phyloP scores from a whole-genome alignment of 305 asterid genomes.

The Rubia peregrina region DNA sequence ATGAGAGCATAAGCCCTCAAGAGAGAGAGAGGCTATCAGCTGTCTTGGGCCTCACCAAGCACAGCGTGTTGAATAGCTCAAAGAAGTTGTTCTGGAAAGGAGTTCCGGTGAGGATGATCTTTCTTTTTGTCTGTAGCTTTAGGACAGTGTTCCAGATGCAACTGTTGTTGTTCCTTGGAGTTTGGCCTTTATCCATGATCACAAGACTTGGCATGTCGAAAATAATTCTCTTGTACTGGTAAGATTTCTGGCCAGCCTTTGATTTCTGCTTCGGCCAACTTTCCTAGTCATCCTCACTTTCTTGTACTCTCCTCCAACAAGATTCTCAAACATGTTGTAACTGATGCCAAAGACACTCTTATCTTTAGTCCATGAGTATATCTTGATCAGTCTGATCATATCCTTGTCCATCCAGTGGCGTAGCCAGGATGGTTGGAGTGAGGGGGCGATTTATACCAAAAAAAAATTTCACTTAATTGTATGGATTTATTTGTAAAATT shows the following conservation, averaged over 20 bases:
- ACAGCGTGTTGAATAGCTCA: slow-evolving; percentile 65
- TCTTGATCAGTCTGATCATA: slow-evolving; percentile 29
- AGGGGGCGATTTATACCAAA: too few relatives aligned
- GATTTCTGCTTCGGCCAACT: not conserved
- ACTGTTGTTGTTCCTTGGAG: slow-evolving; percentile 51
- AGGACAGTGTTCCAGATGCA: slow-evolving; percentile 46
- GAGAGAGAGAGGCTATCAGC: slow-evolving; percentile 33
- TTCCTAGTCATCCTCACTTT: slow-evolving; percentile 6
- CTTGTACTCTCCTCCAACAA: slow-evolving; percentile 23
- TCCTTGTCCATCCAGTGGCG: slow-evolving; percentile 22
- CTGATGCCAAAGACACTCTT: slow-evolving; percentile 44
- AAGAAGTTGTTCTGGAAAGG: slow-evolving; percentile 65
- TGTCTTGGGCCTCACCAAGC: slow-evolving; percentile 51
- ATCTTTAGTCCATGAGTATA: slow-evolving; percentile 37
- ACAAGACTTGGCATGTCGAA: slow-evolving; percentile 45
- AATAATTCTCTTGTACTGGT: slow-evolving; percentile 32
- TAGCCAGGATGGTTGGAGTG: too few relatives aligned
- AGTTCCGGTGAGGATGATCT: slow-evolving; percentile 69
- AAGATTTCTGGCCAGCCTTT: not conserved
- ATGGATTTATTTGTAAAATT: too few relatives aligned
- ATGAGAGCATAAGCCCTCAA: slow-evolving; percentile 21
- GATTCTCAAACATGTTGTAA: slow-evolving; percentile 40
- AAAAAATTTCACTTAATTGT: too few relatives aligned
- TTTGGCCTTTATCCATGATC: slow-evolving; percentile 70
- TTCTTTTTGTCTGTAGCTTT: slow-evolving; percentile 37